Percentiles rank a stretch among this genome's conserved stretches.
Conservation (phyloP, 352 stramenopile genomes). For the Phytophthora nicotianae region DNA sequence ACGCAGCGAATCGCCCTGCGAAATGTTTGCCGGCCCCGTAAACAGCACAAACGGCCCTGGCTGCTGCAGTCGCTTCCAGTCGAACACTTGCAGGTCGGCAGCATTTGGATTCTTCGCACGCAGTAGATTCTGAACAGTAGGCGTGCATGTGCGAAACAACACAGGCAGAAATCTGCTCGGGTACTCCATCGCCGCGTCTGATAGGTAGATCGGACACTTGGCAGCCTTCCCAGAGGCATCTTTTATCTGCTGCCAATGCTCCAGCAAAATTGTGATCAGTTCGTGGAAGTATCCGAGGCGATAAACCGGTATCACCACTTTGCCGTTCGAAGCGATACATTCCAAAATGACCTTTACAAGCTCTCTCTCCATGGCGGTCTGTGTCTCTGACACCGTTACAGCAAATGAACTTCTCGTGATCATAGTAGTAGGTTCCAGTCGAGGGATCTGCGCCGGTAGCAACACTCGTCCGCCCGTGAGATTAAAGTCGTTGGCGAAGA, state of each 20-base stretch:
- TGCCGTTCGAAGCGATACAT: slow-evolving; percentile 72
- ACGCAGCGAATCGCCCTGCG: slow-evolving; percentile 68
- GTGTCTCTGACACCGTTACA: slow-evolving; percentile 84
- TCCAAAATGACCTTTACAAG: slow-evolving; percentile 81
- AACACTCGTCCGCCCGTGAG: slow-evolving; percentile 72
- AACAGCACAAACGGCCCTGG: slow-evolving; percentile 80
- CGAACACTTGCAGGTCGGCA: slow-evolving; percentile 54
- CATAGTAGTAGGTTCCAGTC: slow-evolving; percentile 58
- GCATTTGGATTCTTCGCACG: slow-evolving; percentile 25
- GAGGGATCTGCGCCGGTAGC: slow-evolving; percentile 69
- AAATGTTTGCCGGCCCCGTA: slow-evolving; percentile 76
- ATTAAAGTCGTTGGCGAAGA: slow-evolving; percentile 86
- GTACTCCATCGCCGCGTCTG: slow-evolving; percentile 64
- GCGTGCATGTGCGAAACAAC: slow-evolving; percentile 65
- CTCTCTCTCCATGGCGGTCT: slow-evolving; percentile 80
- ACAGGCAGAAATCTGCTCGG: slow-evolving; percentile 65
- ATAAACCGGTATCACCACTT: slow-evolving; percentile 87
- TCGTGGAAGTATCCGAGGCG: slow-evolving; percentile 84
- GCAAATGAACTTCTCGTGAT: slow-evolving; percentile 79
- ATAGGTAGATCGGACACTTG: slow-evolving; percentile 68
- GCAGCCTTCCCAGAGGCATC: slow-evolving; percentile 28
- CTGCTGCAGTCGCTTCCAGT: slow-evolving; percentile 73
- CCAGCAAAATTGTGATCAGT: slow-evolving; percentile 67
- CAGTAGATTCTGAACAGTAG: slow-evolving; percentile 42
- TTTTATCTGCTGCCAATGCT: slow-evolving; percentile 76